Conservation (phyloP, 208 protist species). For the Crithidia thermophila region DNA sequence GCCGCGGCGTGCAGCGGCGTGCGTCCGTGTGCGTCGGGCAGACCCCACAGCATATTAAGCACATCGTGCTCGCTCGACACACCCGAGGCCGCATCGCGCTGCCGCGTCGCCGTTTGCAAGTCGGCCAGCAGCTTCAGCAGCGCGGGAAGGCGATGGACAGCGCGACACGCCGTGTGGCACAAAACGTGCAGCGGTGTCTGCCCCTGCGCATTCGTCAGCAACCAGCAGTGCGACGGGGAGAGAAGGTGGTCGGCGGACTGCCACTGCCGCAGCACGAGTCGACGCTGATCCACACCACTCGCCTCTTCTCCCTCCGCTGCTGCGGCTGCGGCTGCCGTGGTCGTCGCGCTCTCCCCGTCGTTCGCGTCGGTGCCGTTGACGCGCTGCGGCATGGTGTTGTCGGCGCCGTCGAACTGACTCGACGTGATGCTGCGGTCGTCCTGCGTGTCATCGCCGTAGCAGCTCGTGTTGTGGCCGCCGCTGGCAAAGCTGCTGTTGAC, state of each 20-base stretch:
- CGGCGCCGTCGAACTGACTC: not conserved
- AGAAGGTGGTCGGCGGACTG: constrained; percentile 20
- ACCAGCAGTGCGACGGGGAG: constrained; percentile 28
- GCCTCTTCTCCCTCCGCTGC: not conserved
- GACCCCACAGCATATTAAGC: constrained; percentile 25
- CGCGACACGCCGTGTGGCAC: constrained; percentile 40
- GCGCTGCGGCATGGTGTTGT: not conserved
- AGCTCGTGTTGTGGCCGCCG: constrained; percentile 5
- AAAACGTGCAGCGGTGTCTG: constrained; percentile 67
- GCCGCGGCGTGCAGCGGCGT: constrained; percentile 68
- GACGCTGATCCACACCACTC: not conserved
- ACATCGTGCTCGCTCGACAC: not conserved
- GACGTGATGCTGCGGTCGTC: constrained; percentile 3
- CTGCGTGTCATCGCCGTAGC: constrained; percentile 2
- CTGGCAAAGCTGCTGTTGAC: constrained; percentile 28
- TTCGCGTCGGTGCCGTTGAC: no score
- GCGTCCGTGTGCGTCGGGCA: constrained; percentile 49
- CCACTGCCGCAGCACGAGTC: constrained; percentile 19
- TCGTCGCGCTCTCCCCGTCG: not conserved
- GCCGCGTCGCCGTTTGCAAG: constrained; percentile 12
- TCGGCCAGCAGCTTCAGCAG: constrained; percentile 40
- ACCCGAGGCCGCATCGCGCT: not conserved
- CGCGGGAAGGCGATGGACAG: constrained; percentile 34
- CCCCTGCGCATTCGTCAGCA: constrained; percentile 48
- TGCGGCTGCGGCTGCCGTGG: not conserved